Evolutionary conservation across 2,329 filamentous ascomycete species (phyloP), one percentile per base, ranked within the genome.

Genomic region (Exophiala bonariae): DNA sequence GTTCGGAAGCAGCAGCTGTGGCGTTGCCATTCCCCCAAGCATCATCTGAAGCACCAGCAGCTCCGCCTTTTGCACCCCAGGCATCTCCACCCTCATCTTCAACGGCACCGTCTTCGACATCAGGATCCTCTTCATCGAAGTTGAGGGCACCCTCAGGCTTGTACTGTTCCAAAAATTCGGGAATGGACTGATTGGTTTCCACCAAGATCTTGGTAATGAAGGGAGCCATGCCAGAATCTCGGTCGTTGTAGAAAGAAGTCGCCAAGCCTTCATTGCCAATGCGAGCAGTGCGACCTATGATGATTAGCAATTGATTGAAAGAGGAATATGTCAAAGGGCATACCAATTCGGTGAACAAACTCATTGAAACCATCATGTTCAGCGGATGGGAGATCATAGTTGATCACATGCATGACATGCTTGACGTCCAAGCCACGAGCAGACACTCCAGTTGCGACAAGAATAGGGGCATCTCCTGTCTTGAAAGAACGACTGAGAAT

Each of bases 281-380:
- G 43, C 93, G 89, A 44, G 88, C 93, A 58, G 93, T 99, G 51
- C 93, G 91, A 53, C 93, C 86, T 89, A 50, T 41, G 1, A 31
- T 16, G 22, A 43, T 38, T 40, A 50, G 45, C 18, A 38, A 37
- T 17, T 41, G 14, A 22, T 19, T 10, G 26, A 18, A 17, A 45
- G 16, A 35, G 17, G 20, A 26, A 8, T 8, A 23, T 14, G 20
- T 19, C 30, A 5, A 13, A n/a, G 26, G 18, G 62, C 77, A 69
- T 81, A 89, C 87, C 93, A 63, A 97, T 97, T 10, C 93, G 89
- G 63, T 99, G 93, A 19, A 87, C 83, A 60, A 97, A 99, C 65
- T 97, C 93, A 39, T 88, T 83, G 46, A 96, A 95, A 2, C 91
- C 92, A n/a, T 89, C 90, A 58, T 92, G 79, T 1, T 82, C 74